Base-by-base conservation (phyloP, 345 rosid species). In the Abelmoschus esculentus region DNA sequence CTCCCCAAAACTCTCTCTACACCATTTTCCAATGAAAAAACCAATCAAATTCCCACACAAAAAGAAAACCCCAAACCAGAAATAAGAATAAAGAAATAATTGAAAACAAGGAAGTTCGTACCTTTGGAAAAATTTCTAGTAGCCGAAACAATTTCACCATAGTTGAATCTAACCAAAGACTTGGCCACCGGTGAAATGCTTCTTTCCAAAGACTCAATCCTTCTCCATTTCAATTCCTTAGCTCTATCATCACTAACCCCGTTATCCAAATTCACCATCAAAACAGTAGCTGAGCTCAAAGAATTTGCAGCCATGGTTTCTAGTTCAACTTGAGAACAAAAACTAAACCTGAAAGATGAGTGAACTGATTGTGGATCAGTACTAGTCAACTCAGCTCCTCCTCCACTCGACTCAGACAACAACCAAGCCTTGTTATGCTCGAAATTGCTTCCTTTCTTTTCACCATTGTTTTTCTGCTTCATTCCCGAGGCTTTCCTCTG, bases 1-100 rank as follows among this genome's bases (percentile, higher is more conserved):
- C 95, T 88, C 61, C 98, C 98, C 85, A 93, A 77, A 65, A 93
- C 90, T 75, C 91, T 89, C n/a, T 90, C 98, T 93, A 74, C 31
- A 19, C 60, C 5, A 72, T 75, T 75, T 76, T 26, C 47, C 61
- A 75, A 68, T 44, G 53, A 44, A 72, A 72, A 82, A 68, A n/a
- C n/a, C 19, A 69, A 61, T 15, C 29, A 66, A 63, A 22, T 22
- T 22, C 26, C 26, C 26, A 22, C 26, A 22, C 26, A 22, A 22
- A 22, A 22, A 22, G 26, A 22, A 22, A 40, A 62, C 10, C 50
- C 22, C 22, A 18, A 17, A 55, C 26, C 61, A n/a, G 38, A 10
- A 5, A 19, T 50, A 36, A 17, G 40, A 3, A 12, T 32, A 8
- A 36, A 47, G 6, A 19, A 56, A 7, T 1, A 10, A 34, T 31